phyloP scores from a whole-genome alignment of 352 stramenopile genomes.

The Nothophytophthora sp. region DNA sequence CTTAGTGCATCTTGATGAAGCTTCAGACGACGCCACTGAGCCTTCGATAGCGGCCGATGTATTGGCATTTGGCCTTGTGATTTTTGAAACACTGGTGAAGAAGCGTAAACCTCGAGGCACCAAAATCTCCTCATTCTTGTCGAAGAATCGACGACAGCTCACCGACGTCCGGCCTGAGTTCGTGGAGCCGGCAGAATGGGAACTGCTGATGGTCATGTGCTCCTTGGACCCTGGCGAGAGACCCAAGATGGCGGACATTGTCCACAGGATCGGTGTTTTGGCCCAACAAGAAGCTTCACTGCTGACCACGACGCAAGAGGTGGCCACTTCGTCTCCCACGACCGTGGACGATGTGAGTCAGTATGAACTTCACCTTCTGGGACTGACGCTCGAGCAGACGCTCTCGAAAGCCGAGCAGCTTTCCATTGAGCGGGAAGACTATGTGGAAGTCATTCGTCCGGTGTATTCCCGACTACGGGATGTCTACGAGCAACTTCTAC shows the following conservation, averaged over 20 bases:
- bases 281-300: not conserved
- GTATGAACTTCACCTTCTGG: conserved; percentile 13
- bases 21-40: not conserved
- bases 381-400: conserved; percentile 10
- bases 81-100: conserved; percentile 9
- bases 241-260: conserved; percentile 3
- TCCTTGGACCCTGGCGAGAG: conserved; percentile 1
- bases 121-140: not conserved
- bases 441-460: conserved; percentile 4
- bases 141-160: conserved; percentile 1
- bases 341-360: conserved; percentile 3
- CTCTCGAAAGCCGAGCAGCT: conserved; percentile 7
- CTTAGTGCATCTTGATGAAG: not conserved
- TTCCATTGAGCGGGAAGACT: not conserved
- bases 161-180: conserved; percentile 3
- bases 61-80: conserved; percentile 6
- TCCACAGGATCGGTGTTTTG: conserved; percentile 8
- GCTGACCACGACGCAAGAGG: not conserved
- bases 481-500: conserved; percentile 10
- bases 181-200: conserved; percentile 7
- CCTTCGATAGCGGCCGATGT: conserved; percentile 4
- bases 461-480: conserved; percentile 12
- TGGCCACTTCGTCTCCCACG: not conserved
- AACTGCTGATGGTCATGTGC: conserved; percentile 11
- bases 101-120: conserved; percentile 1